Conservation (phyloP, 2,329 filamentous ascomycete genomes). For the Bipolaris zeicola region DNA sequence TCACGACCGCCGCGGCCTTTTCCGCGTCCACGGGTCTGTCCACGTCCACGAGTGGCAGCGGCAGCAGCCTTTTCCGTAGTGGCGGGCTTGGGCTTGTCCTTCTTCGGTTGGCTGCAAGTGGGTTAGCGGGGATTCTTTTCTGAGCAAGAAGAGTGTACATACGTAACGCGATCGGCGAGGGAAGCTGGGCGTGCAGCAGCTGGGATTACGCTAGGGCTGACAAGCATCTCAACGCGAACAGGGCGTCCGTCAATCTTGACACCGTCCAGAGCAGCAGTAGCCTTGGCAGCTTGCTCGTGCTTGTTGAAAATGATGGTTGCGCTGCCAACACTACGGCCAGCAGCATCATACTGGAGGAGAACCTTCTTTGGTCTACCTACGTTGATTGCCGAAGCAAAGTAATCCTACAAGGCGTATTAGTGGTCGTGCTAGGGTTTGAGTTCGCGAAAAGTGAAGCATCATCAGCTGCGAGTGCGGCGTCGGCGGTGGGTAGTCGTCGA, state of each 20-base stretch:
- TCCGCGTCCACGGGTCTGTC: constrained; percentile 52
- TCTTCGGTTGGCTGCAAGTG: constrained; percentile 64
- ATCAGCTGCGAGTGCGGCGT: constrained; percentile 31
- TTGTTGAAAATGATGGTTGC: constrained; percentile 87
- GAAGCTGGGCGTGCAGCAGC: constrained; percentile 69
- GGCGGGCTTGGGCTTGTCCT: constrained; percentile 69
- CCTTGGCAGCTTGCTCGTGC: constrained; percentile 80
- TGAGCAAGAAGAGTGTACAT: constrained; percentile 47
- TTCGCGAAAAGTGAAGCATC: constrained; percentile 37
- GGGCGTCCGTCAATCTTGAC: constrained; percentile 87
- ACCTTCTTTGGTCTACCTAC: constrained; percentile 91
- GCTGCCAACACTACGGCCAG: constrained; percentile 88
- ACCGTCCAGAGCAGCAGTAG: constrained; percentile 82
- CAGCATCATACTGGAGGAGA: constrained; percentile 89
- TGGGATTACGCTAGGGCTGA: constrained; percentile 75
- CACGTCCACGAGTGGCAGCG: constrained; percentile 52
- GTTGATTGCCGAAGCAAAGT: constrained; percentile 85
- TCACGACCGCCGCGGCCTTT: constrained; percentile 53
- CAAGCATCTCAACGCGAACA: constrained; percentile 94
- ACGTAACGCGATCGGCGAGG: constrained; percentile 83
- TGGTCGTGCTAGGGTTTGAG: constrained; percentile 51
- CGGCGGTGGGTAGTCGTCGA: constrained; percentile 27
- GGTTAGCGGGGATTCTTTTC: constrained; percentile 9
- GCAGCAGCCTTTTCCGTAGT: constrained; percentile 72
- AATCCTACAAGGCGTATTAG: constrained; percentile 87